phyloP scores from a whole-genome alignment of 2,329 filamentous ascomycete genomes.

The Fusarium nisikadoi region DNA sequence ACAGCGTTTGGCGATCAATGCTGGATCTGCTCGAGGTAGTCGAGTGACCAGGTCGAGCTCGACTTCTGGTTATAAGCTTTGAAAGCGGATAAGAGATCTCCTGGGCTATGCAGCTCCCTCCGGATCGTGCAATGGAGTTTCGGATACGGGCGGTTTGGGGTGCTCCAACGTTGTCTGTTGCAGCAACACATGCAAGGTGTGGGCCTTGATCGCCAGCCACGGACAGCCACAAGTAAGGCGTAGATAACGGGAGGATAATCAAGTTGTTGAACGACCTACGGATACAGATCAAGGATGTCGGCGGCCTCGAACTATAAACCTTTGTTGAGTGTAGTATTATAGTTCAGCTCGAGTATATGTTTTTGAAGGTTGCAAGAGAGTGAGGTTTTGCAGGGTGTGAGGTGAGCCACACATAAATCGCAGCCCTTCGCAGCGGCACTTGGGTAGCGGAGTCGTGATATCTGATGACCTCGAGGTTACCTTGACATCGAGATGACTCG shows the following conservation, averaged over 20 bases:
- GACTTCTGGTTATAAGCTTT: constrained; percentile 9
- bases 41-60: constrained; percentile 12
- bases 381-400: background rate
- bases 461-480: constrained; percentile 5
- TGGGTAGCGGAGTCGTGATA: background rate
- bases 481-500: background rate
- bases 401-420: constrained; percentile 6
- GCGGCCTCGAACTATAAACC: background rate
- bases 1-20: constrained; percentile 35
- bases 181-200: constrained; percentile 28
- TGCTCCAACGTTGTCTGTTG: constrained; percentile 34
- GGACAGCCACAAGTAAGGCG: constrained; percentile 14
- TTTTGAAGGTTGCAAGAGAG: constrained; percentile 2
- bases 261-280: background rate
- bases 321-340: background rate
- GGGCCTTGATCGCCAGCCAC: constrained; percentile 28
- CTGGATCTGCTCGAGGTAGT: constrained; percentile 21
- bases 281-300: background rate
- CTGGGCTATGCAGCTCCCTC: constrained; percentile 1
- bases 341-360: background rate
- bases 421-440: background rate
- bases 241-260: constrained; percentile 13
- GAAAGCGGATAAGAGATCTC: constrained; percentile 21
- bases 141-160: constrained; percentile 34
- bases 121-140: constrained; percentile 11